Evolutionary conservation across 257 asterid species (phyloP).

Genomic region (Solanum rostratum): DNA sequence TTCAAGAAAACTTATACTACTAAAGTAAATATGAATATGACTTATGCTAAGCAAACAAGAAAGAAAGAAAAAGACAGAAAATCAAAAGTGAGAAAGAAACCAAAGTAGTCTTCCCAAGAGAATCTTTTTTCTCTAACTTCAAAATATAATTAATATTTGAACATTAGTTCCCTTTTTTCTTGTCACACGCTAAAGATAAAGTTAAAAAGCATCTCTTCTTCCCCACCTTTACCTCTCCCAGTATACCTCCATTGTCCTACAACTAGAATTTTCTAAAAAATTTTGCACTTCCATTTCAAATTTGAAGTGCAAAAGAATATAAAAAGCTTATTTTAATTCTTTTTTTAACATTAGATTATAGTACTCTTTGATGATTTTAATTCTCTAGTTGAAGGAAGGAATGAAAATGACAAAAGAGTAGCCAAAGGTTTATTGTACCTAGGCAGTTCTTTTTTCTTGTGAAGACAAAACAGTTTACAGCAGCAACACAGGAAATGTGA

Average conservation of each 20-base stretch:
- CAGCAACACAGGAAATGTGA: not conserved
- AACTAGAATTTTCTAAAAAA: not conserved
- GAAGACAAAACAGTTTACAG: not conserved
- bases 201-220: conserved; percentile 36
- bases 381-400: not conserved
- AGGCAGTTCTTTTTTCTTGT: not conserved
- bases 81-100: conserved; percentile 19
- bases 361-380: not conserved
- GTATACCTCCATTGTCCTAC: conserved; percentile 2
- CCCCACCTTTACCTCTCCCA: not conserved
- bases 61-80: conserved; percentile 6
- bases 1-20: not conserved
- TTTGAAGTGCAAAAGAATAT: not conserved
- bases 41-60: conserved; percentile 12
- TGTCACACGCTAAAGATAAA: conserved; percentile 46
- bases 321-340: not conserved
- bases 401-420: not conserved
- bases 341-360: not conserved
- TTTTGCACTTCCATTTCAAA: not conserved
- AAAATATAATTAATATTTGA: conserved; percentile 3
- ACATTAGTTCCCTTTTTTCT: conserved; percentile 6
- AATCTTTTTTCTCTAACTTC: conserved; percentile 16
- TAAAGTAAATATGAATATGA: conserved; percentile 34
- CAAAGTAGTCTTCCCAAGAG: conserved; percentile 29
- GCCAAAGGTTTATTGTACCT: not conserved